Evolutionary conservation across 164 flowering plant genomes (phyloP), one percentile per base, ranked within the genome.

Genomic region (Euptelea pleiosperma): DNA sequence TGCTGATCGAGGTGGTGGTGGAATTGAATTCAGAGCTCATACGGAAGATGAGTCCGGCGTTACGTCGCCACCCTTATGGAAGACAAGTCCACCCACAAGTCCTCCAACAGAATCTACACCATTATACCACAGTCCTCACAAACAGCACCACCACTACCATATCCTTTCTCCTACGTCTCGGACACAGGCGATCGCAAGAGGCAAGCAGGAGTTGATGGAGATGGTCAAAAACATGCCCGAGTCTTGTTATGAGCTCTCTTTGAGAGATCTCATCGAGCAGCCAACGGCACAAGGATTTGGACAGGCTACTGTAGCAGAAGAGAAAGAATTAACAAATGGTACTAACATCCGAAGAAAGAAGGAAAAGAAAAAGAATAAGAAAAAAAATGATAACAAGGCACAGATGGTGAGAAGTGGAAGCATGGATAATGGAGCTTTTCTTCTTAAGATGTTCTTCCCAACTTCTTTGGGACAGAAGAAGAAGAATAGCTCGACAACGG

Each of bases 181-280:
- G 22, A 31, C 66, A 4, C 78, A 72, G 45, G 79, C 65, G 0
- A 83, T 86, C 21, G 81, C 69, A 4, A 69, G 77, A 55, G 85
- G 86, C 2, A 73, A 77, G 58, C 68, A 41, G 50, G 87, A 89
- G 75, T 72, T 89, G 34, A 84, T 89, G 92, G 87, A 84, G 67
- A 82, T 84, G 90, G 67, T 89, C 10, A 61, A 63, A 36, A 62
- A 75, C 76, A 71, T 84, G 77, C 85, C 96, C 2, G 96, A 89
- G 60, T 71, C 88, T 0, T 61, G 69, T 12, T 82, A 82, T 34
- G 96, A 89, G 74, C 86, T 89, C 28, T 84, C 96, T 2, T 47
- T 89, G 18, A 76, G 67, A 58, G 96, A 89, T 69, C 69, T 89
- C 0, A 89, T 89, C 0, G 90, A 79, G 21, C 70, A 67, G 28